A percentile compares a stretch with the other conserved stretches of the same genome.
Conservation (phyloP, 441 rosid genomes). For the Syzygium syzygioides region DNA sequence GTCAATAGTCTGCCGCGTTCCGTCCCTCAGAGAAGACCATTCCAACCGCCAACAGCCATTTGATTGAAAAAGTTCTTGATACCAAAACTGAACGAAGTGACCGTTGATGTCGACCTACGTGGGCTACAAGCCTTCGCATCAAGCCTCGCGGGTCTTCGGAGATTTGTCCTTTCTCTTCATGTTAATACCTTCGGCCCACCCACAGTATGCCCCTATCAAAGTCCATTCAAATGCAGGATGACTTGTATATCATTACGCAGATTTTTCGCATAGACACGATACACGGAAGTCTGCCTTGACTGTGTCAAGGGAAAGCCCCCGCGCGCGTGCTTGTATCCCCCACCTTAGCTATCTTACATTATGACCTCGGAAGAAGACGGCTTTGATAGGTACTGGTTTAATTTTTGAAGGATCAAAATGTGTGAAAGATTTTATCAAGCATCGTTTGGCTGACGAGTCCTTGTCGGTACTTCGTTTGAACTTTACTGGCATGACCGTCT, state of each 20-base stretch:
- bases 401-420: neutral
- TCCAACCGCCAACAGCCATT: neutral
- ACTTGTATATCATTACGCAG: neutral
- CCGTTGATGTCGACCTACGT: neutral
- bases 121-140: neutral
- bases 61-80: neutral
- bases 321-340: neutral
- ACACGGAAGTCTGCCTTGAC: neutral
- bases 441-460: neutral
- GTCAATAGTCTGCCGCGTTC: neutral
- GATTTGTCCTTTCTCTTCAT: neutral
- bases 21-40: neutral
- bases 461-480: neutral
- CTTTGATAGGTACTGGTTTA: neutral
- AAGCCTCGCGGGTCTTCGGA: neutral
- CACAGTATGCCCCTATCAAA: neutral
- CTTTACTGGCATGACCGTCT: neutral
- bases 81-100: neutral
- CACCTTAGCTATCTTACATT: neutral
- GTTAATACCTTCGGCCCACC: neutral
- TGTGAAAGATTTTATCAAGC: neutral
- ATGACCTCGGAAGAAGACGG: neutral
- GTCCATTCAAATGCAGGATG: neutral
- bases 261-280: neutral
- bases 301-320: neutral